Percentiles rank a stretch among this genome's conserved stretches.
Conservation (phyloP, 2,329 filamentous ascomycete species). For the Bipolaris sorokiniana region DNA sequence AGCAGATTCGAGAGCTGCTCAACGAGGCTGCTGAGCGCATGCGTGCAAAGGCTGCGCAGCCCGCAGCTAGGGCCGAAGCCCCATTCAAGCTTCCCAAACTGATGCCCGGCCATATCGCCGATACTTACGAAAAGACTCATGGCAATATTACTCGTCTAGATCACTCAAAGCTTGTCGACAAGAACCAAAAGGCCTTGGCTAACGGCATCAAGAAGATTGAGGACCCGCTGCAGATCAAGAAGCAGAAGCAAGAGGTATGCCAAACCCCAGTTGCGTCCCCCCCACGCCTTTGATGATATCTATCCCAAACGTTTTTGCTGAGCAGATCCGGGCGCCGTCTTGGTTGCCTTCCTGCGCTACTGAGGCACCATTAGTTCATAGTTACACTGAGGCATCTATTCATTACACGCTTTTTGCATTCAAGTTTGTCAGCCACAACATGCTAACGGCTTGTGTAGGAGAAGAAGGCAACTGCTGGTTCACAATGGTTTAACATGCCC, state of each 20-base stretch:
- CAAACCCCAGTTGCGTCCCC: background rate
- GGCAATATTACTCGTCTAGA: constrained; percentile 62
- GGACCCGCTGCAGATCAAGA: constrained; percentile 57
- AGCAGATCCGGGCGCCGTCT: constrained; percentile 77
- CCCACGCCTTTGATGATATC: constrained; percentile 73
- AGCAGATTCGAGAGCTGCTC: constrained; percentile 68
- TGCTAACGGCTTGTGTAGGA: constrained; percentile 50
- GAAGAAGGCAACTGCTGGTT: constrained; percentile 72
- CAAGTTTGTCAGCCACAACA: constrained; percentile 5
- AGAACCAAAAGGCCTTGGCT: constrained; percentile 55
- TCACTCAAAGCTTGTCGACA: constrained; percentile 56
- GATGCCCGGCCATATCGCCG: constrained; percentile 54
- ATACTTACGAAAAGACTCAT: constrained; percentile 61
- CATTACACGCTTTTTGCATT: constrained; percentile 14
- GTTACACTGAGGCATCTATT: constrained; percentile 70
- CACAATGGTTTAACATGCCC: constrained; percentile 87
- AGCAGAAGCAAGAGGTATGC: constrained; percentile 59
- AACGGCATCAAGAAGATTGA: constrained; percentile 61
- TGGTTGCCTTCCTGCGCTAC: constrained; percentile 75
- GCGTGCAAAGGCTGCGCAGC: constrained; percentile 48
- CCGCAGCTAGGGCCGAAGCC: constrained; percentile 34
- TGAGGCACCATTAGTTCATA: constrained; percentile 72
- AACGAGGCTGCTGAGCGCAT: constrained; percentile 67
- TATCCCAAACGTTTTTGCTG: constrained; percentile 71
- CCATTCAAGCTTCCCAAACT: constrained; percentile 60